Evolutionary conservation across 306 rosid genomes (phyloP), one percentile per base, ranked within the genome.

Genomic region (Canavalia ensiformis): DNA sequence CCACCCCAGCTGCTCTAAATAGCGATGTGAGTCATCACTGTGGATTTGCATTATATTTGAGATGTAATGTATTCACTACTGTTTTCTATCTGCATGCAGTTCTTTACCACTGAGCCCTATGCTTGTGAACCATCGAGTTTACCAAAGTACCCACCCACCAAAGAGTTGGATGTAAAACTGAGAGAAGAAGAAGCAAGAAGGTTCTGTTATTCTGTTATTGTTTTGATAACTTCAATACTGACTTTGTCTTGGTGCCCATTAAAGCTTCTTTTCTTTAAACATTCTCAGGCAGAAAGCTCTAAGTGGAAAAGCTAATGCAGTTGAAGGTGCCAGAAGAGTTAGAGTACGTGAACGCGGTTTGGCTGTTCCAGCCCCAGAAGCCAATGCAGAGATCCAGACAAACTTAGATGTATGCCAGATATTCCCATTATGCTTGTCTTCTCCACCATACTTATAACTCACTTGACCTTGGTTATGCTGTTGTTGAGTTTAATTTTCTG

Each of bases 91-190:
- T 78, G 78, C 94, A 93, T 78, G 78, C 94, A 93, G 97, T 91
- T 90, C 76, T 93, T 93, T 84, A 82, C 79, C 58, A 67, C 94
- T 1, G 94, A 91, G 84, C 97, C 97, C 68, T 84, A 72, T 77
- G 89, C 97, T 75, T 90, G 97, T 80, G 97, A 91, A 82, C 90
- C 97, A 68, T 91, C 93, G 72, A 90, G 86, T 76, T 86, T 93
- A 81, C 97, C 97, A 12, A 90, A 90, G 80, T 93, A 90, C 85
- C 97, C 97, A 44, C 97, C 97, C 37, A 86, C 93, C 92, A 93
- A 91, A 83, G 97, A 93, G 86, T 65, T 93, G 83, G 97, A 93
- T 72, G 88, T 91, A 55, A 93, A 93, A 77, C 82, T 93, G 81
- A 92, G 97, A 85, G 94, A 91, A 68, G 93, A 92, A 81, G 92